Evolutionary conservation across 768 basidiomycete species (phyloP), one percentile per base, ranked within the genome.

Genomic region (Tylopilus subfusipes): DNA sequence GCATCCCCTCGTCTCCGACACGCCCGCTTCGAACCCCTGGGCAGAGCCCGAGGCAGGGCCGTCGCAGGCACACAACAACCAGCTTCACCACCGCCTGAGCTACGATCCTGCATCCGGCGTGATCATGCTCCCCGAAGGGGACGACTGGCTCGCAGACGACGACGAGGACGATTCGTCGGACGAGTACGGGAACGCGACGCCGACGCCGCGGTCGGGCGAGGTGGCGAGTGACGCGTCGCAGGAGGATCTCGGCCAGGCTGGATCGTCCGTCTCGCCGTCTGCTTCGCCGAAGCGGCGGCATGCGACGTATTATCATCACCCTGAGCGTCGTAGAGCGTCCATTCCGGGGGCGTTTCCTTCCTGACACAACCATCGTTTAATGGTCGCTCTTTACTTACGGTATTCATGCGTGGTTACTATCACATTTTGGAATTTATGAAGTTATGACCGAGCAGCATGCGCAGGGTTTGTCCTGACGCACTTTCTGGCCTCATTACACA

Each of bases 31-130:
- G n/a, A 82, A 88, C 54, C 86, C 86, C 0, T 87, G 85, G 86
- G 75, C 75, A n/a, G 82, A 90, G 54, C 57, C 43, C 29, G 63
- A 39, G 31, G 56, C 40, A 2, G 55, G 59, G 1, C n/a, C 53
- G 45, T 53, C 69, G n/a, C 63, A 62, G 3, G 50, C 63, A 25
- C 68, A 68, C 38, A 54, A 22, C 16, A 61, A 82, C 43, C 4
- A 7, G 4, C 31, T 25, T 2, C 31, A 89, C 63, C 80, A 62
- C 25, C 61, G 89, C 18, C 70, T 92, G 50, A 93, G 90, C 71
- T 95, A 86, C 58, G 92, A 94, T 65, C 85, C 84, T 47, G 91
- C 84, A 5, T 88, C 88, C 3, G 93, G 93, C 1, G 90, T 94
- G 33, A 95, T 95, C 59, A 86, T 87, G 78, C 72, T 95, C 3